Evolutionary conservation across 1,284 basidiomycete genomes (phyloP).

Genomic region (Filobasidium uniguttulatum): DNA sequence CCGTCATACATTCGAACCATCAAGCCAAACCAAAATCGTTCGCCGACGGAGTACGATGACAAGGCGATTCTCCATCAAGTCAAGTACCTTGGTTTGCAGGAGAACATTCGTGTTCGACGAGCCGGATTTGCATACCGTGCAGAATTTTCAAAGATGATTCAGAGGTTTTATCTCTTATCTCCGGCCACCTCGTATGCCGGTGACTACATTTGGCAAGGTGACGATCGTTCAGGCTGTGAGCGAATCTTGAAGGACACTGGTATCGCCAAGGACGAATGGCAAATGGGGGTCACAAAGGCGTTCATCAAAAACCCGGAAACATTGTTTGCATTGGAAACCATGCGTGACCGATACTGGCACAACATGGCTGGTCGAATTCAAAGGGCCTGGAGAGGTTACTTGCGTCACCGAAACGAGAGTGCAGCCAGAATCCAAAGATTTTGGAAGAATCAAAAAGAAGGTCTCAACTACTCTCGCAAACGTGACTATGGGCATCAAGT

Average conservation of each 20-base stretch:
- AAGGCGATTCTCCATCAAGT: slow-evolving; percentile 96
- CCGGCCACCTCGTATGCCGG: slow-evolving; percentile 93
- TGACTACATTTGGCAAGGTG: slow-evolving; percentile 94
- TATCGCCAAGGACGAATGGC: slow-evolving; percentile 94
- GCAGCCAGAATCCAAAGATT: slow-evolving; percentile 91
- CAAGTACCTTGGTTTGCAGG: slow-evolving; percentile 96
- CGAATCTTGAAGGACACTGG: slow-evolving; percentile 88
- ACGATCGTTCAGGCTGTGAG: slow-evolving; percentile 80
- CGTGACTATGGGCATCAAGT: slow-evolving; percentile 91
- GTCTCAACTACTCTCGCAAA: slow-evolving; percentile 70
- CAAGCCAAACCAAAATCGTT: slow-evolving; percentile 97
- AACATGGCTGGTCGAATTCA: slow-evolving; percentile 98
- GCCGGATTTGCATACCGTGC: slow-evolving; percentile 90
- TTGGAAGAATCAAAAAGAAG: slow-evolving; percentile 97
- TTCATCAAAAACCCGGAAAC: slow-evolving; percentile 99
- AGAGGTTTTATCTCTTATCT: slow-evolving; percentile 91
- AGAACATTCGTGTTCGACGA: slow-evolving; percentile 93
- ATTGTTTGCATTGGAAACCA: slow-evolving; percentile 93
- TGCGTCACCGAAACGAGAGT: slow-evolving; percentile 89
- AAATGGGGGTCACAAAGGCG: slow-evolving; percentile 96
- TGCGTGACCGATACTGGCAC: slow-evolving; percentile 99
- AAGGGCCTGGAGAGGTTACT: slow-evolving; percentile 87
- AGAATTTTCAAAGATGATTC: slow-evolving; percentile 92
- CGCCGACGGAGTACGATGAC: slow-evolving; percentile 76
- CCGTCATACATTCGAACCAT: slow-evolving; percentile 99